Evolutionary conservation across 345 rosid genomes (phyloP), one percentile per base, ranked within the genome.

Genomic region (Eucalyptus coolabah): DNA sequence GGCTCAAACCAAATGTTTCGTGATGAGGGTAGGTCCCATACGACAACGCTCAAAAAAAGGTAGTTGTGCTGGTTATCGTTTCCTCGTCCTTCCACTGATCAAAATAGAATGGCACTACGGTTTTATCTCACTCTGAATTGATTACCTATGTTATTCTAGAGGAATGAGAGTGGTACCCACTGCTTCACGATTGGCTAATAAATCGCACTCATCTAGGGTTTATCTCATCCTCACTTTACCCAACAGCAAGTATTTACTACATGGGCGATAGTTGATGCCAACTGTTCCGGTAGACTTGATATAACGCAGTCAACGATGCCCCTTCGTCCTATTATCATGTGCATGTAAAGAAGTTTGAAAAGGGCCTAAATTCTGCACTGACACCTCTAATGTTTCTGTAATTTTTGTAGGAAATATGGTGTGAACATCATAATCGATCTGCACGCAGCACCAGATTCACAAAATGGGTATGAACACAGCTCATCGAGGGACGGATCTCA

Each of bases 401-500:
- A 40, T 21, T 77, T 77, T 23, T 9, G 59, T 92, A 94, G 97
- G 91, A 95, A 92, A 56, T 93, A 95, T 60, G 87, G 89, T 18
- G 32, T 95, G 91, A 93, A 92, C 80, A 89, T 95, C 49, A 86
- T 93, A 85, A 90, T 95, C 50, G 97, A 95, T 88, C 88, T 95
- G 19, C 97, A 95, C 89, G 96, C 96, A 6, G 96, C 96, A 45
- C 96, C 96, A 1, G 96, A 91, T 47, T 95, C 96, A 44, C 97
- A 95, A 69, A 95, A 95, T 87, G 97, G 96, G 1, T 87, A 16
- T 34, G 95, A 95, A 23, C 97, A 94, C 82, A 93, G 96, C 90
- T 47, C 93, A 34, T 90, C 95, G 1, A 93, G 95, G 90, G 97
- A 95, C 86, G 93, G 95, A 8, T 94, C 94, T n/a, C 95, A 93